Percentiles rank a stretch among this genome's conserved stretches.
Conservation (phyloP, 305 asterid species). For the Fraxinus velutina region DNA sequence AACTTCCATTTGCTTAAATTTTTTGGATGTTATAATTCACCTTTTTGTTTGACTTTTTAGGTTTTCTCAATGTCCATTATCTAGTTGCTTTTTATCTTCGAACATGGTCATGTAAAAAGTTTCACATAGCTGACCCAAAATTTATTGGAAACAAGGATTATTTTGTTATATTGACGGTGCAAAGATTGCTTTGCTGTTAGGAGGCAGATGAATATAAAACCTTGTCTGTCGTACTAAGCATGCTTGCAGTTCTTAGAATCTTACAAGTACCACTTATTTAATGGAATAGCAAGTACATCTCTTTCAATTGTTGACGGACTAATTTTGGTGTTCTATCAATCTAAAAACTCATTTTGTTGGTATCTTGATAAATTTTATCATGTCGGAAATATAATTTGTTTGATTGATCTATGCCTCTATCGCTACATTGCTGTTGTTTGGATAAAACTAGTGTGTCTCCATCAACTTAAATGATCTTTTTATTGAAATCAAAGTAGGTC, state of each 20-base stretch:
- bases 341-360: conserved; percentile 8
- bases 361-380: neutral
- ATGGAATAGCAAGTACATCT: neutral
- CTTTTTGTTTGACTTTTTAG: neutral
- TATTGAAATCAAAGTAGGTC: neutral
- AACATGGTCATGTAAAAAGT: neutral
- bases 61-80: conserved; percentile 2
- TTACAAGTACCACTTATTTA: neutral
- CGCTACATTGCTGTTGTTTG: neutral
- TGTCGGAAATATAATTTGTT: conserved; percentile 2
- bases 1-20: neutral
- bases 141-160: neutral
- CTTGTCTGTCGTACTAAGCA: neutral
- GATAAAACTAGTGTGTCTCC: neutral
- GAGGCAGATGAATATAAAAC: neutral
- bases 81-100: neutral
- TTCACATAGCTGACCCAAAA: neutral
- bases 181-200: neutral
- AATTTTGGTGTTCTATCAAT: neutral
- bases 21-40: neutral
- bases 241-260: neutral
- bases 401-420: neutral
- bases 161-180: neutral
- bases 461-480: neutral
- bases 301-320: neutral